A percentile compares a stretch with the other conserved stretches of the same genome.
phyloP scores from a whole-genome alignment of 2,329 filamentous ascomycete genomes.

The Trichoderma sp. region DNA sequence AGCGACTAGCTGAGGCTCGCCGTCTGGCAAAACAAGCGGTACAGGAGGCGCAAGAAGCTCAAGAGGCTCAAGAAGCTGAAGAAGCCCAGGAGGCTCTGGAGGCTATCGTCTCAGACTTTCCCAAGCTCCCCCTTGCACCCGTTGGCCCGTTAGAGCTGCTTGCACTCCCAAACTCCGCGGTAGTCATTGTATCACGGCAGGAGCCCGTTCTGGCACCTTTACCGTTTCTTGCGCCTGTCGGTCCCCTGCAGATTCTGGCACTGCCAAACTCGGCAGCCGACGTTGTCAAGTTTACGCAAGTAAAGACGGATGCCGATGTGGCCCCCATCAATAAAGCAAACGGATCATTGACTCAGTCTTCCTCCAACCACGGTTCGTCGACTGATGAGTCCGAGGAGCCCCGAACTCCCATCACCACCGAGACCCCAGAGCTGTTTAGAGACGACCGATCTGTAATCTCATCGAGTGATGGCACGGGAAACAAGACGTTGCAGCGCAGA shows the following conservation, averaged over 20 bases:
- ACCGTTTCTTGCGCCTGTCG: background rate
- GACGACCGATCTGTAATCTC: slow-evolving; percentile 18
- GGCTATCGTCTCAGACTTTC: background rate
- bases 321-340: background rate
- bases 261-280: slow-evolving; percentile 52
- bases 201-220: background rate
- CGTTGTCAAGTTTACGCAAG: background rate
- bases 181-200: background rate
- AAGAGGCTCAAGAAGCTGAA: background rate
- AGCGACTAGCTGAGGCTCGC: slow-evolving; percentile 29
- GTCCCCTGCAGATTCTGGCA: slow-evolving; percentile 26
- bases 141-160: slow-evolving; percentile 44
- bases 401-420: slow-evolving; percentile 17
- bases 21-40: slow-evolving; percentile 20
- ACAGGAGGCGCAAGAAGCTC: background rate
- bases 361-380: background rate
- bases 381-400: slow-evolving; percentile 16
- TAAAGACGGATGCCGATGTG: background rate
- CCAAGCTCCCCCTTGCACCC: slow-evolving; percentile 31
- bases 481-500: slow-evolving; percentile 37
- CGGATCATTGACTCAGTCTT: background rate
- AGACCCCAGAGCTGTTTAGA: slow-evolving; percentile 3
- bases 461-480: slow-evolving; percentile 25
- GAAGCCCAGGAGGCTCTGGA: background rate
- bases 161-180: slow-evolving; percentile 52